A percentile compares a stretch with the other conserved stretches of the same genome.
Evolutionary conservation across 2,329 filamentous ascomycete genomes (phyloP).

Genomic region (Amylocarpus encephaloides): DNA sequence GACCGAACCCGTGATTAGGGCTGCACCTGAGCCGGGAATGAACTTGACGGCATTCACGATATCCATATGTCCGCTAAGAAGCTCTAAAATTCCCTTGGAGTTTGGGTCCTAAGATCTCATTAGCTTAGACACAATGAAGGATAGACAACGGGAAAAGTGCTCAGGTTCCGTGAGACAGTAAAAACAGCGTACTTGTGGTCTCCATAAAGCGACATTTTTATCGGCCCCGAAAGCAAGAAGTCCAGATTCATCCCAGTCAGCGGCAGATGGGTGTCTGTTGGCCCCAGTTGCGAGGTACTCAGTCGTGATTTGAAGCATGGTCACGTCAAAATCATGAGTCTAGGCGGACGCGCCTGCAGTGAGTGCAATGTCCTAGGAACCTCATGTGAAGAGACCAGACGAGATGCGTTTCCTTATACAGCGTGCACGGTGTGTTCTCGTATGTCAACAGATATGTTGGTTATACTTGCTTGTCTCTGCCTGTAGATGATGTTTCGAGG

Average conservation of each 20-base stretch:
- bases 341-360: neutral
- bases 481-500: neutral
- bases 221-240: slow-evolving; percentile 84
- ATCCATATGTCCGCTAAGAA: slow-evolving; percentile 72
- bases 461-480: too few relatives aligned
- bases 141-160: neutral
- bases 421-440: too few relatives aligned
- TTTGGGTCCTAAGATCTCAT: slow-evolving; percentile 15
- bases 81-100: slow-evolving; percentile 50
- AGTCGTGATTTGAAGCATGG: slow-evolving; percentile 21
- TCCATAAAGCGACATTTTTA: slow-evolving; percentile 84
- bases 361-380: neutral
- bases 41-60: slow-evolving; percentile 81
- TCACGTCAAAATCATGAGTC: slow-evolving; percentile 8
- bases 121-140: slow-evolving; percentile 1
- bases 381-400: too few relatives aligned
- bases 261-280: slow-evolving; percentile 82
- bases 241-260: slow-evolving; percentile 76
- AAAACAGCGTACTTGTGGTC: slow-evolving; percentile 57
- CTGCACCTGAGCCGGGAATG: slow-evolving; percentile 47
- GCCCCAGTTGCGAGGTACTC: slow-evolving; percentile 59
- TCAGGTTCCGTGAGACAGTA: neutral
- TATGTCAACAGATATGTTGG: too few relatives aligned
- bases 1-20: slow-evolving; percentile 73
- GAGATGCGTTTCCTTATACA: too few relatives aligned